phyloP scores from a whole-genome alignment of 768 basidiomycete species.

The Gymnopilus junonius region DNA sequence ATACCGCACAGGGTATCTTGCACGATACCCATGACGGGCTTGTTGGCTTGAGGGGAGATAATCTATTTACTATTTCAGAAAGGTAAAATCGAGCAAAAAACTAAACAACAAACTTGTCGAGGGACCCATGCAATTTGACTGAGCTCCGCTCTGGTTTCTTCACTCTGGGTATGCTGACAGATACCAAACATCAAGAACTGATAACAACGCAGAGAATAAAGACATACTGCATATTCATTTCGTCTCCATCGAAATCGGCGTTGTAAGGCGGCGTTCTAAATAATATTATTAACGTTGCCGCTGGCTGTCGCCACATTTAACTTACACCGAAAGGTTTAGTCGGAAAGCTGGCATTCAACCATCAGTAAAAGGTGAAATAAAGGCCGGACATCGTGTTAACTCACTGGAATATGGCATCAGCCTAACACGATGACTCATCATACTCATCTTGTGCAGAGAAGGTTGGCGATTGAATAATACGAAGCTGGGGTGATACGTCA shows the following conservation, averaged over 20 bases:
- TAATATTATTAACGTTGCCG: conserved; percentile 30
- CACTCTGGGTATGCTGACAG: conserved; percentile 86
- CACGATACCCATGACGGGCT: conserved; percentile 99
- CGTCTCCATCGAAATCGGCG: conserved; percentile 99
- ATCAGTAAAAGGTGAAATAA: conserved; percentile 11
- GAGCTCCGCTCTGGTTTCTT: conserved; percentile 96
- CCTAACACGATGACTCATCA: conserved; percentile 99
- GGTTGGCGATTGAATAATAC: conserved; percentile 99
- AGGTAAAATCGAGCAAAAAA: not conserved
- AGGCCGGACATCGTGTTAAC: conserved; percentile 34
- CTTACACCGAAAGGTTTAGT: conserved; percentile 95
- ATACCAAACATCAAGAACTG: not conserved
- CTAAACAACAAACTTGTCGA: conserved; percentile 66
- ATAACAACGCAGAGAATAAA: too few species aligned
- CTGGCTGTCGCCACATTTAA: conserved; percentile 27
- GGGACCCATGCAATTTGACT: conserved; percentile 99
- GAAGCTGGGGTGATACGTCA: conserved; percentile 49
- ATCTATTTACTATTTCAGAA: conserved; percentile 57
- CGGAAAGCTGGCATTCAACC: conserved; percentile 77
- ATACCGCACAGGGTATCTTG: conserved; percentile 98
- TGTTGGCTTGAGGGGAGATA: conserved; percentile 99
- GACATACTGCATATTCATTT: conserved; percentile 99
- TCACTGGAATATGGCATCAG: conserved; percentile 97
- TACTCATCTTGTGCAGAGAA: conserved; percentile 99
- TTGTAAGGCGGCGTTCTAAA: conserved; percentile 94